Evolutionary conservation across 805 yeast species (phyloP), one percentile per base, ranked within the genome.

Genomic region (Metschnikowia kofuensis): DNA sequence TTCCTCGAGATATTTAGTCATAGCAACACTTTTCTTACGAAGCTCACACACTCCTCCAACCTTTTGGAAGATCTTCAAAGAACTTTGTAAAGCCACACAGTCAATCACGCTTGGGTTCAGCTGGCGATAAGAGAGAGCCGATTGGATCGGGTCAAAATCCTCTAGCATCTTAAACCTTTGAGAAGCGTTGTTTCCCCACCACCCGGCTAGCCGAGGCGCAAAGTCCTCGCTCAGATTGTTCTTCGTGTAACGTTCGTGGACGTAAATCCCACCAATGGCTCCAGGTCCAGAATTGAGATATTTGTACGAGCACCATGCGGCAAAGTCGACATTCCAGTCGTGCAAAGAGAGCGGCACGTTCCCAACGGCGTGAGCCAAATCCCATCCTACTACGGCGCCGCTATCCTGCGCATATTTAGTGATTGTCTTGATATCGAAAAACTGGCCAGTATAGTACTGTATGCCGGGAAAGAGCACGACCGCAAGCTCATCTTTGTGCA

Each of bases 241-340:
- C 37, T 60, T 55, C 15, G 76, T 69, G 53, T 64, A 69, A 52
- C 66, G 75, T 53, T 82, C 85, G 63, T 91, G 83, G 35, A 91
- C 84, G 59, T 81, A 91, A 21, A 89, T 76, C 1, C 97, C 96
- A 6, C 90, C 96, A 55, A 90, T 87, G 6, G 84, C 92, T 40
- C 98, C 98, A 0, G 98, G 97, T 0, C 98, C 98, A 4, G 96
- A 66, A 63, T 92, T 92, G 54, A 91, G 68, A 63, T 91, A 91
- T 65, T 91, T 91, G 74, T 91, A 91, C 5, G 95, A 83, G 65
- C 98, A 91, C 90, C 96, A 91, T 15, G 82, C 89, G 1, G 97
- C 98, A 71, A 91, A 90, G 66, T 91, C 98, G 5, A 88, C 94
- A 48, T 77, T 70, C 96, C 97, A 91, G 42, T 87, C 89, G 63